phyloP scores from a whole-genome alignment of 2,329 filamentous ascomycete species.

The Fusarium armeniacum region DNA sequence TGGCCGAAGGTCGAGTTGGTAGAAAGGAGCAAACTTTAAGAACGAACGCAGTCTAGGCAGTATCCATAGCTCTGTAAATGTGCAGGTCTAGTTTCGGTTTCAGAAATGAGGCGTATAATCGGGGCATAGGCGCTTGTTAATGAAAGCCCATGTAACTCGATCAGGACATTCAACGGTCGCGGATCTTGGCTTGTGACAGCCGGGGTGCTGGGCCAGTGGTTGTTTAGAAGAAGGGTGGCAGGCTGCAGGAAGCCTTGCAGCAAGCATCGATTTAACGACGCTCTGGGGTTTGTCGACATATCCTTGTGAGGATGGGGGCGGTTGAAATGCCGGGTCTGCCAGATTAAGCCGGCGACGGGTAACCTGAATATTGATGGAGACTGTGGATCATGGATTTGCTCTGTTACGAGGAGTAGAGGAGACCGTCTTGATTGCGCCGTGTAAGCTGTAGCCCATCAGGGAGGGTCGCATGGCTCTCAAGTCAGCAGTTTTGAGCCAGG shows the following conservation, averaged over 20 bases:
- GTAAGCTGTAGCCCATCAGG: slow-evolving; percentile 19
- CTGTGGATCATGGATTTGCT: slow-evolving; percentile 9
- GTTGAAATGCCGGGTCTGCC: slow-evolving; percentile 41
- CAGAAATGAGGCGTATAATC: slow-evolving; percentile 29
- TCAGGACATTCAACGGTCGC: slow-evolving; percentile 34
- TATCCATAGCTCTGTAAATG: slow-evolving; percentile 12
- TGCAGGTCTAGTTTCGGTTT: slow-evolving; percentile 37
- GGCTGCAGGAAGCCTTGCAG: slow-evolving; percentile 31
- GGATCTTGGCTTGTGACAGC: slow-evolving; percentile 35
- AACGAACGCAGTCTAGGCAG: slow-evolving; percentile 3
- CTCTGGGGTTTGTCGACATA: slow-evolving; percentile 29
- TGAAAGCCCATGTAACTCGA: slow-evolving; percentile 31
- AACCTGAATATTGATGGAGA: slow-evolving; percentile 18
- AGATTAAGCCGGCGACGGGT: slow-evolving; percentile 41
- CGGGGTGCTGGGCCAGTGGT: slow-evolving; percentile 29
- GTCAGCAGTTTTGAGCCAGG: slow-evolving; percentile 46
- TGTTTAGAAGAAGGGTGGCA: slow-evolving; percentile 34
- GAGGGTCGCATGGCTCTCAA: slow-evolving; percentile 46
- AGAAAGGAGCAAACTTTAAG: slow-evolving; percentile 29
- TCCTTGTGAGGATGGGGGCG: slow-evolving; percentile 20
- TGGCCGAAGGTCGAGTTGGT: slow-evolving; percentile 29
- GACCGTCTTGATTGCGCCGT: slow-evolving; percentile 21
- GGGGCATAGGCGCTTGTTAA: slow-evolving; percentile 32
- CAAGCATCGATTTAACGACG: slow-evolving; percentile 34
- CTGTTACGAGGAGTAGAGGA: slow-evolving; percentile 11